A percentile compares a stretch with the other conserved stretches of the same genome.
Conservation (phyloP, 768 basidiomycete species). For the Auricularia heimuer region DNA sequence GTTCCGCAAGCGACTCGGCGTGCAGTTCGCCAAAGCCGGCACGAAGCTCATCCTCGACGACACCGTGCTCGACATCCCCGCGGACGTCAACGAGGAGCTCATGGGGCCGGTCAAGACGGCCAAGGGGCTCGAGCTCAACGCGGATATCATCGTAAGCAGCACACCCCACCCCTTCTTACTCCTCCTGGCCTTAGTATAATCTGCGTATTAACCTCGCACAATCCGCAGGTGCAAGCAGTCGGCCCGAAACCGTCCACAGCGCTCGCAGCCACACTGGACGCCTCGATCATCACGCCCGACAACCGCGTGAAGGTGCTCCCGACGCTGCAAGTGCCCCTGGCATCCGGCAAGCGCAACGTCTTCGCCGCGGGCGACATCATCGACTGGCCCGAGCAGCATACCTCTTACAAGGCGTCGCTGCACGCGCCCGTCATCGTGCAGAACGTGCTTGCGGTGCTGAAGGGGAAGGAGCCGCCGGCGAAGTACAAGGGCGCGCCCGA, state of each 20-base stretch:
- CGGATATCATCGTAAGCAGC: constrained; percentile 13
- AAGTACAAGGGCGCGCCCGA: constrained; percentile 6
- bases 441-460: constrained; percentile 7
- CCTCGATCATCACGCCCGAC: constrained; percentile 6
- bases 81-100: not conserved
- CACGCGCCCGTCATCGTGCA: constrained; percentile 8
- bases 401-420: constrained; percentile 7
- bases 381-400: constrained; percentile 11
- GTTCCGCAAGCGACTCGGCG: constrained; percentile 10
- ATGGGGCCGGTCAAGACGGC: constrained; percentile 10
- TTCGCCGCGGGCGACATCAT: constrained; percentile 13
- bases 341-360: constrained; percentile 10
- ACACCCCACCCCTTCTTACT: too few species aligned
- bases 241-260: constrained; percentile 10
- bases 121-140: constrained; percentile 13
- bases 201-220: too few species aligned
- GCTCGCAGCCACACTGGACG: constrained; percentile 8
- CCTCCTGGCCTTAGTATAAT: too few species aligned
- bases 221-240: constrained; percentile 5
- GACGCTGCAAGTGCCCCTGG: constrained; percentile 11
- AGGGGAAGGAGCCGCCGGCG: not conserved
- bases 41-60: constrained; percentile 12
- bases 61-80: constrained; percentile 6
- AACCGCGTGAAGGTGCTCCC: constrained; percentile 13
- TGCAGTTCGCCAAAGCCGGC: constrained; percentile 7